Conservation (phyloP, 164 flowering plant genomes). For the Dillenia turbinata region DNA sequence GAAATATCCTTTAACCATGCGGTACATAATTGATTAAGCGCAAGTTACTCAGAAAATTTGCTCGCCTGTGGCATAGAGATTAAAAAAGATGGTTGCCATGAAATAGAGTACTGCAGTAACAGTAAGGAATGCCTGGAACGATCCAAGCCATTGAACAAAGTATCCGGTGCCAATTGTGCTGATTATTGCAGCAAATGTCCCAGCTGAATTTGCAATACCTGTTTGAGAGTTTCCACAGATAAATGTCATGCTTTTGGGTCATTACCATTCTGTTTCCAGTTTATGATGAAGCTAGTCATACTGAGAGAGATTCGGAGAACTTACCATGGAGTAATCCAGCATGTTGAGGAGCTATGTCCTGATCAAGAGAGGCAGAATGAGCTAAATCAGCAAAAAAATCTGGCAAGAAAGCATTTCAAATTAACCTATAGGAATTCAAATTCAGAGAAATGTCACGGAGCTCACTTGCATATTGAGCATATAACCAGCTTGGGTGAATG, state of each 20-base stretch:
- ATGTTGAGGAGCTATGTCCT: conserved; percentile 92
- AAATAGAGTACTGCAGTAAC: conserved; percentile 81
- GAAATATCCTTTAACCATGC: too few relatives aligned
- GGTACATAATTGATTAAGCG: too few relatives aligned
- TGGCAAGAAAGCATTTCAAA: background rate
- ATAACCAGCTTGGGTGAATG: conserved; percentile 97
- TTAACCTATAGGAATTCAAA: background rate
- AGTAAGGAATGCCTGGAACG: conserved; percentile 88
- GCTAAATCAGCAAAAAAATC: conserved; percentile 3
- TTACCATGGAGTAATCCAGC: conserved; percentile 96
- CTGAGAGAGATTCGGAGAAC: conserved; percentile 1
- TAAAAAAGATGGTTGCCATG: conserved; percentile 71
- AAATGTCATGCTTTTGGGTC: too few relatives aligned
- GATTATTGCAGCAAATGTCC: conserved; percentile 85
- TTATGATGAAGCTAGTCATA: background rate
- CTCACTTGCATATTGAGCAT: conserved; percentile 92
- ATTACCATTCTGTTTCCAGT: background rate
- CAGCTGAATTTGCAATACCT: conserved; percentile 87
- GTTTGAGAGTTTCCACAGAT: conserved; percentile 6
- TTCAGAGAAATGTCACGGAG: background rate
- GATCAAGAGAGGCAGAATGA: conserved; percentile 11
- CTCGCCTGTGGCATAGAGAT: conserved; percentile 83
- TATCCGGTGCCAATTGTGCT: conserved; percentile 95
- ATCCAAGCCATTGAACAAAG: conserved; percentile 95
- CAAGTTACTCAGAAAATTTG: conserved; percentile 43